Evolutionary conservation across 2,329 filamentous ascomycete genomes (phyloP), one percentile per base, ranked within the genome.

Genomic region (Verticillium tricorpus): DNA sequence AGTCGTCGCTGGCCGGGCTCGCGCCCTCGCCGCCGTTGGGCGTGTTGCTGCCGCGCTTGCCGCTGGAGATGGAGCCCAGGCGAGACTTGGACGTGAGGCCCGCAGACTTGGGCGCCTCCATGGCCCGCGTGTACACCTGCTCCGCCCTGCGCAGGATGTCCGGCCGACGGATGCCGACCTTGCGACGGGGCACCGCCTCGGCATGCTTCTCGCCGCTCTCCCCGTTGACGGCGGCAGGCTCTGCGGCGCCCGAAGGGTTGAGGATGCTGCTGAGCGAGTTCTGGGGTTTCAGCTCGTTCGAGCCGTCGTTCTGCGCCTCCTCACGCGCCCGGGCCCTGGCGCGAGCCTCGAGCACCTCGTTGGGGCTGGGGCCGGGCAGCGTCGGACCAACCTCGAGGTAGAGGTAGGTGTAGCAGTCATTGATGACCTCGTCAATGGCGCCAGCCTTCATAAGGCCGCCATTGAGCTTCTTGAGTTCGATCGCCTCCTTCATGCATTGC

Each of bases 381-480:
- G 79, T 80, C 52, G 84, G 84, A 2, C 86, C 86, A 57, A 93
- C 78, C 34, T 89, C 85, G 19, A 83, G 81, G 71, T 92, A 95
- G 17, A 96, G 80, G 57, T 87, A 83, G 1, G 91, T 90, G 74
- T 97, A 99, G 57, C 91, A 88, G 74, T 99, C 95, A 25, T 89
- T 90, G 66, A 97, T 90, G n/a, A 98, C 83, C 70, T 99, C 95
- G 69, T 99, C 95, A 55, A 98, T 94, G 11, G 89, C 82, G 0
- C 87, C 85, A 0, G 89, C 85, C 74, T 97, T 97, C 85, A 96
- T 95, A 8, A 97, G 82, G 56, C 89, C 90, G 50, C 89, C 89
- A 71, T 99, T 99, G 55, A 97, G 84, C 72, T 86, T 87, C 71
- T 87, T 87, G 52, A 86, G 67, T 64, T 87, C 85, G 11, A 86